Evolutionary conservation across 441 rosid species (phyloP), one percentile per base, ranked within the genome.

Genomic region (Brassica balearica): DNA sequence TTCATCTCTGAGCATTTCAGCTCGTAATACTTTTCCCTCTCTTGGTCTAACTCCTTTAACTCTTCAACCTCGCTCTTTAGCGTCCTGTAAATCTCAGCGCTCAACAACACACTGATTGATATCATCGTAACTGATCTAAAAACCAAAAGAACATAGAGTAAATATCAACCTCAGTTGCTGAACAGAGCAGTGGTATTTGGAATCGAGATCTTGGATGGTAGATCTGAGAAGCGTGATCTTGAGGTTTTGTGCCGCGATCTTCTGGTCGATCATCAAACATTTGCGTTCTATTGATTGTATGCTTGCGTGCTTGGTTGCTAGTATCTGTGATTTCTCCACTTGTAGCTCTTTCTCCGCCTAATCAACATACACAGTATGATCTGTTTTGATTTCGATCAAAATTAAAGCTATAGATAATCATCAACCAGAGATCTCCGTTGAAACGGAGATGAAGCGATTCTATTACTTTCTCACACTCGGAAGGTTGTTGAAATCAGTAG

Each of bases 311-410:
- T 89, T 91, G 11, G 86, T 74, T 3, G 81, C 83, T 69, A 93
- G 70, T 23, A 84, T 29, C 82, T 75, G 81, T 27, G 86, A 87
- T 69, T 62, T 62, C 1, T 62, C 66, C 8, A 69, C 85, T 81
- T 89, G 93, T 74, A 84, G 23, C 59, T 89, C 93, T 77, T 85
- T 92, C 92, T 92, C 97, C 14, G 82, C 90, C 93, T 91, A 25
- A 84, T 76, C 76, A 56, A 3, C 60, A 58, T n/a, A 38, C 43
- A n/a, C 48, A 41, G 4, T 51, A 15, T 11, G 59, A 68, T 69
- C 27, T 29, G 19, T 20, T 46, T 43, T 43, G 46, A 61, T 20
- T 43, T 59, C 25, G 3, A 3, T 3, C n/a, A 1, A 5, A 65
- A 56, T 2, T 2, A 48, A 63, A 62, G 9, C 20, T 34, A 34